phyloP scores from a whole-genome alignment of 2,329 filamentous ascomycete species.

The Mollisiaceae sp. region DNA sequence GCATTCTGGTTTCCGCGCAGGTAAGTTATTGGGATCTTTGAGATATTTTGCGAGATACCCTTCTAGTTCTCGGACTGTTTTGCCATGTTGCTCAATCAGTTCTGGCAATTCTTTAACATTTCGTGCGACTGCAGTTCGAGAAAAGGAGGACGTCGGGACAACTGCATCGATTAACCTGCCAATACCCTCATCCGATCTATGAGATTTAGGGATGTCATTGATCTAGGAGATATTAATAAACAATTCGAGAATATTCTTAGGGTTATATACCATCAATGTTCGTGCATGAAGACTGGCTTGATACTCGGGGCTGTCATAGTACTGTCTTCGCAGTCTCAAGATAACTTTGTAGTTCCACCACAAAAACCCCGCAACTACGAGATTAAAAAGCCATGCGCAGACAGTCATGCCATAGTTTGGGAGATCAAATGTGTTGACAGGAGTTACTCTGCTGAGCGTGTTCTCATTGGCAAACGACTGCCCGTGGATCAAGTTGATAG shows the following conservation, averaged over 20 bases:
- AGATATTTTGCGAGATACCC: conserved; percentile 86
- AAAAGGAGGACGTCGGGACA: conserved; percentile 77
- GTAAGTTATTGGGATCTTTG: conserved; percentile 82
- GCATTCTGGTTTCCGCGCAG: conserved; percentile 77
- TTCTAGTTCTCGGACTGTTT: conserved; percentile 82
- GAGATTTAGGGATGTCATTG: conserved; percentile 81
- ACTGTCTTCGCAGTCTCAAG: conserved; percentile 71
- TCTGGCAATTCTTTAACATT: conserved; percentile 91
- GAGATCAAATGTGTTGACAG: conserved; percentile 56
- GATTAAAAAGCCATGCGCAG: conserved; percentile 69
- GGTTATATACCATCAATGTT: conserved; percentile 62
- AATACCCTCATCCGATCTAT: conserved; percentile 84
- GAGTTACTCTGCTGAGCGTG: conserved; percentile 64
- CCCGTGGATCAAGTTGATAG: conserved; percentile 70
- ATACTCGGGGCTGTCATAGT: conserved; percentile 87
- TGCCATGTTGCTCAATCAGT: conserved; percentile 82
- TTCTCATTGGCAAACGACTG: conserved; percentile 39
- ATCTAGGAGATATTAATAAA: conserved; percentile 55
- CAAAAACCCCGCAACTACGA: conserved; percentile 78
- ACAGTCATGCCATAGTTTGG: conserved; percentile 65
- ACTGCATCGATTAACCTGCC: conserved; percentile 81
- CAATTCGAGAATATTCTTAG: not conserved
- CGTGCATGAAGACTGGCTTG: conserved; percentile 83
- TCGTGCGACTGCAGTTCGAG: conserved; percentile 81
- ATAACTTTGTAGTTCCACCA: conserved; percentile 90